A percentile compares a stretch with the other conserved stretches of the same genome.
Conservation (phyloP, 768 basidiomycete species). For the Trametes cingulata region DNA sequence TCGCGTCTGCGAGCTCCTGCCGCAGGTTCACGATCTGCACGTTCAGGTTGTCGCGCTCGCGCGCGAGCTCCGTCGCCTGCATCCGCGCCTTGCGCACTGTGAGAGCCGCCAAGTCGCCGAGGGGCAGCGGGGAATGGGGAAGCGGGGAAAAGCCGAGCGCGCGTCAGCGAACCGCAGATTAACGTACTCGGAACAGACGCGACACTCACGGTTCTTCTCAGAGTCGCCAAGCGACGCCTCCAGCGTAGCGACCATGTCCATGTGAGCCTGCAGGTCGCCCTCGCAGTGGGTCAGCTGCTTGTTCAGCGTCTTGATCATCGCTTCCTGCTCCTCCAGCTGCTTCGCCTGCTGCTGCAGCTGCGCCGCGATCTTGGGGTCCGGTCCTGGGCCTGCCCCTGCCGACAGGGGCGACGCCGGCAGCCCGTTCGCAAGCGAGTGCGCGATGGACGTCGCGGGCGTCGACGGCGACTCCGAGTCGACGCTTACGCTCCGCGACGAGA, state of each 20-base stretch:
- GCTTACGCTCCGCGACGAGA: conserved; percentile 64
- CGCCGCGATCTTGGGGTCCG: conserved; percentile 56
- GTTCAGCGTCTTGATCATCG: conserved; percentile 91
- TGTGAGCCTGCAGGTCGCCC: conserved; percentile 85
- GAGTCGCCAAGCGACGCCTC: conserved; percentile 88
- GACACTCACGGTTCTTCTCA: conserved; percentile 83
- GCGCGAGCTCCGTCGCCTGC: conserved; percentile 87
- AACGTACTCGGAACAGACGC: conserved; percentile 13
- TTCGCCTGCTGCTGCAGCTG: conserved; percentile 75
- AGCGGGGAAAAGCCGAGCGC: neutral
- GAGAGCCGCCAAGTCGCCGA: conserved; percentile 4
- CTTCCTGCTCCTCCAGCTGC: conserved; percentile 80
- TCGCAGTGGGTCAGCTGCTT: conserved; percentile 95
- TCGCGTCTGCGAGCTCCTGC: conserved; percentile 72
- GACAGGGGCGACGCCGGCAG: conserved; percentile 25
- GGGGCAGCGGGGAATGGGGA: neutral
- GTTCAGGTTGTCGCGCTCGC: conserved; percentile 79
- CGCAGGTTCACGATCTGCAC: conserved; percentile 66
- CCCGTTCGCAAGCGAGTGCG: conserved; percentile 37
- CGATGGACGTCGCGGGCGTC: conserved; percentile 50
- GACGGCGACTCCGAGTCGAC: conserved; percentile 67
- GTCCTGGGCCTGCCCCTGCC: conserved; percentile 30
- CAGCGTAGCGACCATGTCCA: conserved; percentile 83
- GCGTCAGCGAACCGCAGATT: conserved; percentile 2
- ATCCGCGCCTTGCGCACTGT: conserved; percentile 90